Evolutionary conservation across 192 early-diverging fungal species (phyloP), one percentile per base, ranked within the genome.

Genomic region (Backusella luteola): DNA sequence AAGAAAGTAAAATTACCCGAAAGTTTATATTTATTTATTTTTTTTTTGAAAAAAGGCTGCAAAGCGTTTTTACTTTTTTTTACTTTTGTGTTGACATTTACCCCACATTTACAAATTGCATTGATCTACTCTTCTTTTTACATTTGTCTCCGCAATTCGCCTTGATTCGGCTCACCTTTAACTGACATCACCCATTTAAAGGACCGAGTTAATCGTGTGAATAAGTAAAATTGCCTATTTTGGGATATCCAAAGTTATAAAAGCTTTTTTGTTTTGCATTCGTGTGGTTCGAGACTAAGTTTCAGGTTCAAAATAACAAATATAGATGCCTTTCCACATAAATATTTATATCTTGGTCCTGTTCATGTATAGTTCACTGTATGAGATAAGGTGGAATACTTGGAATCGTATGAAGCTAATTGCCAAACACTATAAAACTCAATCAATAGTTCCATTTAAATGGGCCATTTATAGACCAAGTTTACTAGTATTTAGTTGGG

Each of bases 61-160:
- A 68, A 68, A 69, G 38, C 4, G 1, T 9, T 69, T 9, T 11
- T 21, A 21, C 21, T 69, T 7, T 41, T 39, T 69, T 14, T 68
- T 19, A 2, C 17, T 23, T 34, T 36, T 15, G 38, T 39, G 19
- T 8, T 9, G 9, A 15, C 4, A 44, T 3, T 71, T 71, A 71
- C 70, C 70, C 70, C 70, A 39, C 70, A 71, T 49, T 71, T 71
- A 17, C 6, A 29, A 29, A 17, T 44, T 32, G 29, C 41, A 23
- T 63, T 63, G 56, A 46, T 32, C 42, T 71, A 49, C 70, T 44
- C 42, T 41, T 15, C 70, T 23, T 71, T n/a, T 14, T 32, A 7
- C 41, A 23, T 46, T 32, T 32, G 70, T 46, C 41, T 49, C 70
- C 70, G 70, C 70, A 71, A 71, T 71, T 71, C 70, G 70, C 70